Evolutionary conservation across 768 basidiomycete genomes (phyloP).

Genomic region (Tulasnella sp.): DNA sequence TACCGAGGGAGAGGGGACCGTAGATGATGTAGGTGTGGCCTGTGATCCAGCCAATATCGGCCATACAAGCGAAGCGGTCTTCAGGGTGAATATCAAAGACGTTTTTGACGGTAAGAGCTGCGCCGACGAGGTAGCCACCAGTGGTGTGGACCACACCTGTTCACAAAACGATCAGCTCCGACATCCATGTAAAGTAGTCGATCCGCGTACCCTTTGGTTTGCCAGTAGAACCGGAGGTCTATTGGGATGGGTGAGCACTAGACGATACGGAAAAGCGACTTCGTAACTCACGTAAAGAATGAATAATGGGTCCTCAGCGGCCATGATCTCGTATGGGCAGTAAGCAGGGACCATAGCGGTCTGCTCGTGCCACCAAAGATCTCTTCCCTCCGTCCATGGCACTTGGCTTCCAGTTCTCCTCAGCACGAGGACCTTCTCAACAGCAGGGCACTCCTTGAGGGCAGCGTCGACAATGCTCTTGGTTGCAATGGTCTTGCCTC

Average conservation of each 20-base stretch:
- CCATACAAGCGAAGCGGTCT: conserved; percentile 95
- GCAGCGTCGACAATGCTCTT: conserved; percentile 91
- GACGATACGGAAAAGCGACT: background rate
- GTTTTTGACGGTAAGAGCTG: conserved; percentile 86
- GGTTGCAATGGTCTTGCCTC: conserved; percentile 89
- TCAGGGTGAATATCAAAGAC: conserved; percentile 97
- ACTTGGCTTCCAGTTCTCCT: conserved; percentile 75
- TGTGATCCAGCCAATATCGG: conserved; percentile 98
- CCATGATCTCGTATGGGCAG: conserved; percentile 80
- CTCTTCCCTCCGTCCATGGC: conserved; percentile 69
- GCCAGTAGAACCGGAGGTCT: conserved; percentile 91
- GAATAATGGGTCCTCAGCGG: conserved; percentile 91
- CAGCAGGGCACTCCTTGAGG: conserved; percentile 65
- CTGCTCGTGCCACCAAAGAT: conserved; percentile 97
- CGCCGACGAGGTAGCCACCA: conserved; percentile 72
- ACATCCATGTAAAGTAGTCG: conserved; percentile 43
- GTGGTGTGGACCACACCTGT: conserved; percentile 26
- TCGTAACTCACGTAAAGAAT: conserved; percentile 82
- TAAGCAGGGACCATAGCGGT: conserved; percentile 68
- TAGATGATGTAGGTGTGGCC: conserved; percentile 95
- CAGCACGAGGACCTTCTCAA: conserved; percentile 85
- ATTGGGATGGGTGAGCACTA: background rate
- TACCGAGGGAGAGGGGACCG: conserved; percentile 79
- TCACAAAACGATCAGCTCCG: conserved; percentile 41
- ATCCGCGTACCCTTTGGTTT: conserved; percentile 74